A percentile compares a stretch with the other conserved stretches of the same genome.
phyloP scores from a whole-genome alignment of 495 filamentous ascomycete species.

The Penicillium bovifimosum region DNA sequence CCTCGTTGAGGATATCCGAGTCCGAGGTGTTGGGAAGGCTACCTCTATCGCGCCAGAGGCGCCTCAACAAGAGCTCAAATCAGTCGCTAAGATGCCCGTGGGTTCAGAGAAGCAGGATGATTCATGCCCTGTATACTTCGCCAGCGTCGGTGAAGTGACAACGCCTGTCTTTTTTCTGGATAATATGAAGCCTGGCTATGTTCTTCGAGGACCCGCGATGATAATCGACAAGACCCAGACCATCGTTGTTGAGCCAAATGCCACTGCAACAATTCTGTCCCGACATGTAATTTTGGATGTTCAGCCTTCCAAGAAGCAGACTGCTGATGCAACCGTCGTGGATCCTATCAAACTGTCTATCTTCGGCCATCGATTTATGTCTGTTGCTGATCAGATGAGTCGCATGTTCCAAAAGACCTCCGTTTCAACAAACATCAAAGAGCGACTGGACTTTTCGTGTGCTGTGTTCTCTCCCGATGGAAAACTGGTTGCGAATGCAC shows the following conservation, averaged over 20 bases:
- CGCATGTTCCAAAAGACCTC: constrained; percentile 86
- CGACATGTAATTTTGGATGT: no score
- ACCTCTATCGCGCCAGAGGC: no score
- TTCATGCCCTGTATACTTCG: no score
- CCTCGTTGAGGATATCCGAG: no score
- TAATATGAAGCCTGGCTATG: constrained; percentile 68
- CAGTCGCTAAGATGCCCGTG: no score
- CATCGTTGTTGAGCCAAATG: no score
- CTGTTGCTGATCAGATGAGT: constrained; percentile 93
- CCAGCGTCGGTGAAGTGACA: constrained; percentile 24
- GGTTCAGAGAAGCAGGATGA: no score
- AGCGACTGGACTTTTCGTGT: constrained; percentile 85
- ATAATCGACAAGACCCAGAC: constrained; percentile 94
- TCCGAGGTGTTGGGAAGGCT: no score
- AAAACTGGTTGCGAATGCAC: constrained; percentile 77
- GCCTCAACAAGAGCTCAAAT: no score
- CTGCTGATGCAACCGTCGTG: constrained; percentile 81
- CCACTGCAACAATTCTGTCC: no score
- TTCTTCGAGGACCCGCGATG: constrained; percentile 79
- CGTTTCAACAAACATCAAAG: constrained; percentile 89
- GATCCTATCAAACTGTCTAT: constrained; percentile 87
- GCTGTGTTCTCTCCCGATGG: constrained; percentile 79
- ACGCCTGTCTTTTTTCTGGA: constrained; percentile 84
- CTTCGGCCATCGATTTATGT: constrained; percentile 90
- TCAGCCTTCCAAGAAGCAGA: no score